Evolutionary conservation across 208 protist species (phyloP).

Genomic region (Sergeia podlipaevii): DNA sequence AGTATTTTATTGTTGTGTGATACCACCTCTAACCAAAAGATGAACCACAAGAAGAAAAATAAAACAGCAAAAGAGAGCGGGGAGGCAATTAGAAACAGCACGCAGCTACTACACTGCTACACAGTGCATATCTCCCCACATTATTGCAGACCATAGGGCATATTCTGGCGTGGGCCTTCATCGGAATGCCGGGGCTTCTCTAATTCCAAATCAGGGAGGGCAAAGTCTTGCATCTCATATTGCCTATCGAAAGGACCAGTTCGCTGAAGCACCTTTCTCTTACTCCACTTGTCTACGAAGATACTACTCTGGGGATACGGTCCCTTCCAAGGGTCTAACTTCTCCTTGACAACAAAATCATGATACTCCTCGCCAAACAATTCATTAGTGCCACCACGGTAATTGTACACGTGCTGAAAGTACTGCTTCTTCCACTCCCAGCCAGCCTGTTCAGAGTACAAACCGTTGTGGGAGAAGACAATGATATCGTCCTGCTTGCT

Average conservation of each 20-base stretch:
- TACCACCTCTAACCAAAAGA: too few relatives aligned
- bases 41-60: neutral
- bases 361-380: conserved; percentile 81
- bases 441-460: conserved; percentile 84
- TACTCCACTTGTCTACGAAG: conserved; percentile 92
- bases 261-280: conserved; percentile 80
- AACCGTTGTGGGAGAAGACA: conserved; percentile 86
- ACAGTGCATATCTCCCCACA: neutral
- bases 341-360: conserved; percentile 70
- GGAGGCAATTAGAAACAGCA: neutral
- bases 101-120: neutral
- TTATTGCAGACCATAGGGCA: conserved; percentile 89
- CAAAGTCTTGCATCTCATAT: conserved; percentile 93
- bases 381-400: conserved; percentile 87
- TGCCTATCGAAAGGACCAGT: conserved; percentile 88
- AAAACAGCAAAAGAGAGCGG: neutral
- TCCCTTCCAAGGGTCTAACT: conserved; percentile 84
- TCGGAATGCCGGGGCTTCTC: conserved; percentile 77
- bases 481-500: conserved; percentile 71
- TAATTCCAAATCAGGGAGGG: conserved; percentile 79
- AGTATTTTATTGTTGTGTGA: too few relatives aligned
- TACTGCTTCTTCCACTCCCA: conserved; percentile 89
- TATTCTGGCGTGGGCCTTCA: conserved; percentile 80
- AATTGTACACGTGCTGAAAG: conserved; percentile 91
- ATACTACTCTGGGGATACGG: conserved; percentile 88